Conservation (phyloP, 2,329 filamentous ascomycete genomes). For the Beauveria medogensis region DNA sequence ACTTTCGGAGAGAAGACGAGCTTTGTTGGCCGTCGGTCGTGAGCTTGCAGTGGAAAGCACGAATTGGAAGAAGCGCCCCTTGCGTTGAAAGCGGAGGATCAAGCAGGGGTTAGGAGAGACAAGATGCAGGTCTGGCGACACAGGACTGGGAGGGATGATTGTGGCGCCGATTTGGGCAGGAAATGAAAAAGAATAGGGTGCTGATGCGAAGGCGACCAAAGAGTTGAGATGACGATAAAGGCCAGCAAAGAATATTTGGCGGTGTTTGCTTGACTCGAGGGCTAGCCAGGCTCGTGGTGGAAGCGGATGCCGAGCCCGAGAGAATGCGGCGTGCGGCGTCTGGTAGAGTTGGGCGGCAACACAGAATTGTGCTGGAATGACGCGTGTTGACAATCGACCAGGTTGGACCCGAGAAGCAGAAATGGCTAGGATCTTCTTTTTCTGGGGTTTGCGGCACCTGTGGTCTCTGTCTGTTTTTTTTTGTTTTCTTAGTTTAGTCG, state of each 20-base stretch:
- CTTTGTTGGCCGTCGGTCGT: neutral
- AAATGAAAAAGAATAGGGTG: neutral
- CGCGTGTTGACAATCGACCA: slow-evolving; percentile 4
- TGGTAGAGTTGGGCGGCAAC: neutral
- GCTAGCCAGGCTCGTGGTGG: neutral
- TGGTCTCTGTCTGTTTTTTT: neutral
- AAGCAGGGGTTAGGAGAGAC: slow-evolving; percentile 10
- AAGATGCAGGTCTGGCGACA: slow-evolving; percentile 1
- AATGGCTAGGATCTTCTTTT: neutral
- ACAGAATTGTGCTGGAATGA: slow-evolving; percentile 1
- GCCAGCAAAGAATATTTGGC: neutral
- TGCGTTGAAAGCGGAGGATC: slow-evolving; percentile 9
- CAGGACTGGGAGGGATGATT: neutral
- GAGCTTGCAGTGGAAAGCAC: neutral
- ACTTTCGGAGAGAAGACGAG: neutral
- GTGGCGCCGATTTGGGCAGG: neutral
- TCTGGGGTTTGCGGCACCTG: neutral
- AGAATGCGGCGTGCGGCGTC: neutral
- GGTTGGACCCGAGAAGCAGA: neutral
- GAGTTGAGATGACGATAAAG: neutral
- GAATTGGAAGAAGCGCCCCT: neutral
- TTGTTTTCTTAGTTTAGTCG: neutral
- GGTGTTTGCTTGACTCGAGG: neutral
- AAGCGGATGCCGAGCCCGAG: neutral
- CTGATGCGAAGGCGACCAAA: neutral